A percentile compares a stretch with the other conserved stretches of the same genome.
Evolutionary conservation across 1,284 basidiomycete genomes (phyloP).

Genomic region (Exobasidium rhododendri): DNA sequence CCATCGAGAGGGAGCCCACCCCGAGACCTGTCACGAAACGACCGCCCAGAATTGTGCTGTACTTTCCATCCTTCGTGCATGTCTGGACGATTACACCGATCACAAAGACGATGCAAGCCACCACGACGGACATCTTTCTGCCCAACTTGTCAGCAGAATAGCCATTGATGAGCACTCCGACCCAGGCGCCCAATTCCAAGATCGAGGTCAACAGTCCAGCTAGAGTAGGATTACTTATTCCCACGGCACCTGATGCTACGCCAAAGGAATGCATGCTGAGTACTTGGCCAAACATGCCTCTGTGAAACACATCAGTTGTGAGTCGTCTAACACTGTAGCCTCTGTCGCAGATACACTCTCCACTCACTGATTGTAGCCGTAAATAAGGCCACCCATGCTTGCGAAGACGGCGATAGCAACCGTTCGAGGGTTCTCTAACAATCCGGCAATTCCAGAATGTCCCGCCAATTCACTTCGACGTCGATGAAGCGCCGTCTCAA

Average conservation of each 20-base stretch:
- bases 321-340: no score
- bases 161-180: constrained; percentile 68
- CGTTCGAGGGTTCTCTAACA: constrained; percentile 36
- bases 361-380: constrained; percentile 75
- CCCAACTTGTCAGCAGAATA: constrained; percentile 67
- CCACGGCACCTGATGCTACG: constrained; percentile 65
- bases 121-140: constrained; percentile 65
- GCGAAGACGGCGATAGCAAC: constrained; percentile 57
- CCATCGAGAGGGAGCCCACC: no score
- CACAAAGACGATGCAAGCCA: constrained; percentile 68
- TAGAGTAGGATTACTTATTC: constrained; percentile 75
- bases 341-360: no score
- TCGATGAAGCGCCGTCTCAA: constrained; percentile 1
- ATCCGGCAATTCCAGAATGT: constrained; percentile 29
- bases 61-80: constrained; percentile 61
- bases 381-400: constrained; percentile 72
- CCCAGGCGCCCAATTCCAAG: constrained; percentile 70
- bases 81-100: constrained; percentile 68
- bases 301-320: no score
- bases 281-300: constrained; percentile 59
- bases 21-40: constrained; percentile 73
- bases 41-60: constrained; percentile 65
- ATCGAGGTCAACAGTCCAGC: constrained; percentile 65
- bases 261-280: constrained; percentile 75
- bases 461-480: constrained; percentile 11